Conservation (phyloP, 495 filamentous ascomycete genomes). For the Aspergillus sclerotioniger region DNA sequence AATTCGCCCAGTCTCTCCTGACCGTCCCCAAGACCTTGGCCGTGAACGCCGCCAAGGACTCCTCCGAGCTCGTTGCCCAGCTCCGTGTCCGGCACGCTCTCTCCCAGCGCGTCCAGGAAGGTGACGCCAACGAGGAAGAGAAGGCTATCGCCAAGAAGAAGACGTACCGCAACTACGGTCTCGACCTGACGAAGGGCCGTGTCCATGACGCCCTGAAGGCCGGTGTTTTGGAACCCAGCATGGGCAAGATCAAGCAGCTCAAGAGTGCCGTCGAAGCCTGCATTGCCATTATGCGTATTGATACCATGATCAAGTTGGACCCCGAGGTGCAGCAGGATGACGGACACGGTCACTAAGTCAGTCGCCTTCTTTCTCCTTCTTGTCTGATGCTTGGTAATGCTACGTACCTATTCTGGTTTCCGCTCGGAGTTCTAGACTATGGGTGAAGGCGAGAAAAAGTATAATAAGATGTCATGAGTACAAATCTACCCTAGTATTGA, state of each 20-base stretch:
- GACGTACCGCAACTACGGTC: constrained; percentile 96
- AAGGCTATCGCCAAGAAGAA: constrained; percentile 88
- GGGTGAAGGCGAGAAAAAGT: constrained; percentile 23
- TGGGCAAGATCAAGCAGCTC: constrained; percentile 97
- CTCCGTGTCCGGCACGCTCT: constrained; percentile 92
- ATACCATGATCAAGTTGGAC: constrained; percentile 98
- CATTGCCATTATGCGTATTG: constrained; percentile 99
- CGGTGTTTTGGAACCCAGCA: constrained; percentile 92
- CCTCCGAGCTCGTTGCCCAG: constrained; percentile 90
- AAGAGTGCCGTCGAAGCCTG: constrained; percentile 99
- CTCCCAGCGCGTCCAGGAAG: constrained; percentile 83
- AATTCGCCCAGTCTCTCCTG: constrained; percentile 93
- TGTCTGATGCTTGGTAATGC: background rate
- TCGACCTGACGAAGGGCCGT: constrained; percentile 86
- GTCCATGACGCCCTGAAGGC: constrained; percentile 93
- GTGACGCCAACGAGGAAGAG: constrained; percentile 78
- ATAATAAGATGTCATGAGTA: constrained; percentile 26
- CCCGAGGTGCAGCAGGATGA: constrained; percentile 79
- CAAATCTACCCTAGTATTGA: constrained; percentile 7
- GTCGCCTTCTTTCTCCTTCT: background rate
- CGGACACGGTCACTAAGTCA: constrained; percentile 44
- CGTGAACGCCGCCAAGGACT: constrained; percentile 95
- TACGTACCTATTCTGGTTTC: constrained; percentile 9
- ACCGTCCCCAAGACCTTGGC: constrained; percentile 95
- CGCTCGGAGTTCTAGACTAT: constrained; percentile 19